Percentiles rank a stretch among this genome's conserved stretches.
phyloP scores from a whole-genome alignment of 345 rosid genomes.

The Rhodamnia argentea region DNA sequence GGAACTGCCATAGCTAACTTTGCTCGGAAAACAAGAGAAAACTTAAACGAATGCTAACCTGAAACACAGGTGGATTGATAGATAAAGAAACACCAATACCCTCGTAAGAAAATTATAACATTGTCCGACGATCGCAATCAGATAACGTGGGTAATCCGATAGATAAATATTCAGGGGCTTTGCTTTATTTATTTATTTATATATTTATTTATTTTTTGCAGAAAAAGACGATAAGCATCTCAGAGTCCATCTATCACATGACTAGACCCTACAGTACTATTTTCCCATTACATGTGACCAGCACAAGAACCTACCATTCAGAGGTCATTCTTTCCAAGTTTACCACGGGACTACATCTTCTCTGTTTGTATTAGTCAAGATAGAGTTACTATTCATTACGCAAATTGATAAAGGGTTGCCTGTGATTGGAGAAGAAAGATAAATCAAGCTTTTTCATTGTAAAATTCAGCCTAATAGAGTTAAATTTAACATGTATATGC shows the following conservation, averaged over 20 bases:
- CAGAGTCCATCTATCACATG: neutral
- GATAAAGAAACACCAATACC: neutral
- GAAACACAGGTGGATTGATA: neutral
- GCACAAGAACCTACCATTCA: neutral
- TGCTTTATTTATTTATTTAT: no score
- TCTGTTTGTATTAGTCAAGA: neutral
- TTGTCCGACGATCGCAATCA: neutral
- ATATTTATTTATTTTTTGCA: no score
- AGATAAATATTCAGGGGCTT: no score
- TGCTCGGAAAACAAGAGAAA: neutral
- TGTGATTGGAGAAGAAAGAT: neutral
- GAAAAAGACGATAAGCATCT: neutral
- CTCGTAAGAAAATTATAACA: neutral
- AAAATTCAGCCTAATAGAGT: neutral
- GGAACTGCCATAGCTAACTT: neutral
- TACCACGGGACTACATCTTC: neutral
- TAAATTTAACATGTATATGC: neutral
- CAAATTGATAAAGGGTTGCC: neutral
- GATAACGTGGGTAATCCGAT: neutral
- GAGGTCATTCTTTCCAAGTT: neutral
- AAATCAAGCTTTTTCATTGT: neutral
- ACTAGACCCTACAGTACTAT: neutral
- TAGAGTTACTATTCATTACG: neutral
- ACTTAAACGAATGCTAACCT: neutral
- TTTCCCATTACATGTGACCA: neutral